Evolutionary conservation across 352 stramenopile species (phyloP), one percentile per base, ranked within the genome.

Genomic region (Pythium volutum): DNA sequence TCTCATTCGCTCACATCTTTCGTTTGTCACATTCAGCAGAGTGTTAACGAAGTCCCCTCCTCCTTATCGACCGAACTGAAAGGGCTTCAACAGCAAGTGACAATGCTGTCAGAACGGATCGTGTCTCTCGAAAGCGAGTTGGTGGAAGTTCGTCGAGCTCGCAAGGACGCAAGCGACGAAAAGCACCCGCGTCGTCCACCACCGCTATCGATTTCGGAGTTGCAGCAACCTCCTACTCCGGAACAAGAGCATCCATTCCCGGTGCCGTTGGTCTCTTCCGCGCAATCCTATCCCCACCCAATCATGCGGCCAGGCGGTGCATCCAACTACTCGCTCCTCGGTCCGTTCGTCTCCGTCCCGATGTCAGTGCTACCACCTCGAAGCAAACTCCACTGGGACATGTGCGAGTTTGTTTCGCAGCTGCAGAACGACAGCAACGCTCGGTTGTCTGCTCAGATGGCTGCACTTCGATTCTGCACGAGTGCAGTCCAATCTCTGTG

Each of bases 401-500:
- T 95, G 67, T 95, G 86, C 45, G 86, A 93, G 54, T 95, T 91
- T 54, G 79, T 89, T 18, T 84, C 80, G 2, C 83, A 91, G 43
- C 59, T 95, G 11, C 86, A 95, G 59, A 76, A 75, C 12, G 79
- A 92, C 47, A 89, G 79, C 49, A 84, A 89, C 47, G 70, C 70
- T 25, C 77, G 81, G 2, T 55, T 93, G 25, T 74, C 81, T 14
- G 81, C 86, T 10, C 86, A 95, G 52, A 84, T 91, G 65, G 84
- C 80, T 18, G 83, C 83, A 0, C 77, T 89, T 62, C 77, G 81
- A 2, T 71, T 93, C 53, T 95, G 86, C 62, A 93, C 76, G 23
- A 82, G 79, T 14, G 85, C 86, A 12, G 88, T 97, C 11, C 84
- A 92, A 57, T 92, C 88, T 5, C 61, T 98, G 26, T 98, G 96